Evolutionary conservation across 768 basidiomycete genomes (phyloP).

Genomic region (Austroboletus eburneus): DNA sequence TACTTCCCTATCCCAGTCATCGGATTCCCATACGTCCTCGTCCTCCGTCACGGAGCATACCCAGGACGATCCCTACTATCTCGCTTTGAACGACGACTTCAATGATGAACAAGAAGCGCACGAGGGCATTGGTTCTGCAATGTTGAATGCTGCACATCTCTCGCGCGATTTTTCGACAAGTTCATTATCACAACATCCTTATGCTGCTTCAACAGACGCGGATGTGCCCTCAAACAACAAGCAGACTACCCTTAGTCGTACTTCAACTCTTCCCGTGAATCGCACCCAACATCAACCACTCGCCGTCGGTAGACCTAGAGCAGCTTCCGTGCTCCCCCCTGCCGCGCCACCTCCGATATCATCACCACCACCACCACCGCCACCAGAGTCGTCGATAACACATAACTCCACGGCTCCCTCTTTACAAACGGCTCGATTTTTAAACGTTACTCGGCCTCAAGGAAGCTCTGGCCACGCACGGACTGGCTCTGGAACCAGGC

Average conservation of each 20-base stretch:
- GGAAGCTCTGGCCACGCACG: slow-evolving; percentile 54
- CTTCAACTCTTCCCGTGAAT: slow-evolving; percentile 32
- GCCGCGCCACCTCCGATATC: slow-evolving; percentile 60
- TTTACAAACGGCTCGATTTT: slow-evolving; percentile 28
- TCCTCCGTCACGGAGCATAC: slow-evolving; percentile 39
- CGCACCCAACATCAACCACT: slow-evolving; percentile 25
- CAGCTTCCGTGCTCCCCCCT: slow-evolving; percentile 60
- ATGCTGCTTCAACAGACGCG: slow-evolving; percentile 40
- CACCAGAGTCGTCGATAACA: slow-evolving; percentile 35
- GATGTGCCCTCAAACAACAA: slow-evolving; percentile 30
- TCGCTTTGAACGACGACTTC: slow-evolving; percentile 16
- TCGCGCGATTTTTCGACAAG: slow-evolving; percentile 26
- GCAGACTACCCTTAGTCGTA: slow-evolving; percentile 29
- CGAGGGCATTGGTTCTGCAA: slow-evolving; percentile 45
- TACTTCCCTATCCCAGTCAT: slow-evolving; percentile 34
- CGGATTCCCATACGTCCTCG: slow-evolving; percentile 48
- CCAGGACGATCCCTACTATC: slow-evolving; percentile 34
- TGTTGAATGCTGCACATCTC: slow-evolving; percentile 33
- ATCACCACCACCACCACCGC: slow-evolving; percentile 57
- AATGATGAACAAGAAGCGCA: slow-evolving; percentile 36
- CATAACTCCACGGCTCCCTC: slow-evolving; percentile 28
- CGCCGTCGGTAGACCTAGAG: slow-evolving; percentile 41
- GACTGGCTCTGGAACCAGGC: slow-evolving; percentile 51
- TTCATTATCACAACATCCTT: slow-evolving; percentile 42
- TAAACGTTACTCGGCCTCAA: slow-evolving; percentile 40